Evolutionary conservation across 129 eudicot genomes (phyloP).

Genomic region (Helichrysum umbraculigerum): DNA sequence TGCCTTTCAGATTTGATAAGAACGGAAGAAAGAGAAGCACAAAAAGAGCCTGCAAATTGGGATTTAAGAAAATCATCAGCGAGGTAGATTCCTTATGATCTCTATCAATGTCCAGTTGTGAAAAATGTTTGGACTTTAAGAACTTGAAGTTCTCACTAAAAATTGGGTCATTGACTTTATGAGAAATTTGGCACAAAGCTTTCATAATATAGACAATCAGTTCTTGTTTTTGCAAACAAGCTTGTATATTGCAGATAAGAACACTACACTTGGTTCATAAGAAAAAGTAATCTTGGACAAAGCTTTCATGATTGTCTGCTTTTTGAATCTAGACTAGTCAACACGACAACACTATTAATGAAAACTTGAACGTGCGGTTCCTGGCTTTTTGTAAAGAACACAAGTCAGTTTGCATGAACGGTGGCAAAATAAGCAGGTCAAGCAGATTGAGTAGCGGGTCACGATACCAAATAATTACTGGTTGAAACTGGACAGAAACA

Average conservation of each 20-base stretch:
- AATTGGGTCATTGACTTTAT: background rate
- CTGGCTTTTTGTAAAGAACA: background rate
- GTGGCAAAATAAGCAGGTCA: background rate
- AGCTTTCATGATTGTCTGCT: background rate
- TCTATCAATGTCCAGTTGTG: constrained; percentile 10
- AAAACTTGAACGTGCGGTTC: background rate
- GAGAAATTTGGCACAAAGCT: background rate
- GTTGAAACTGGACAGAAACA: background rate
- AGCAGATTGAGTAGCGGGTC: background rate
- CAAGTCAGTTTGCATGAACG: background rate
- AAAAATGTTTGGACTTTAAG: background rate
- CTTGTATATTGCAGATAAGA: background rate
- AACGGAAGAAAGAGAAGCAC: constrained; percentile 83
- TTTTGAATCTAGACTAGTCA: background rate
- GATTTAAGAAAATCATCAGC: constrained; percentile 22
- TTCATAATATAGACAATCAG: background rate
- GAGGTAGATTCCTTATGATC: background rate
- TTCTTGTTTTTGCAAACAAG: background rate
- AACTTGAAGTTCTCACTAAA: background rate
- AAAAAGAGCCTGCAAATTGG: constrained; percentile 71
- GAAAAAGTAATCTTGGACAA: constrained; percentile 5
- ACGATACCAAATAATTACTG: no score
- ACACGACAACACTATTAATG: no score
- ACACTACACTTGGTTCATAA: constrained; percentile 10
- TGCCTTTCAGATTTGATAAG: constrained; percentile 81